Percentiles rank a stretch among this genome's conserved stretches.
Evolutionary conservation across 176 grass and related monocot genomes (phyloP).

Genomic region (Musa acuminata): DNA sequence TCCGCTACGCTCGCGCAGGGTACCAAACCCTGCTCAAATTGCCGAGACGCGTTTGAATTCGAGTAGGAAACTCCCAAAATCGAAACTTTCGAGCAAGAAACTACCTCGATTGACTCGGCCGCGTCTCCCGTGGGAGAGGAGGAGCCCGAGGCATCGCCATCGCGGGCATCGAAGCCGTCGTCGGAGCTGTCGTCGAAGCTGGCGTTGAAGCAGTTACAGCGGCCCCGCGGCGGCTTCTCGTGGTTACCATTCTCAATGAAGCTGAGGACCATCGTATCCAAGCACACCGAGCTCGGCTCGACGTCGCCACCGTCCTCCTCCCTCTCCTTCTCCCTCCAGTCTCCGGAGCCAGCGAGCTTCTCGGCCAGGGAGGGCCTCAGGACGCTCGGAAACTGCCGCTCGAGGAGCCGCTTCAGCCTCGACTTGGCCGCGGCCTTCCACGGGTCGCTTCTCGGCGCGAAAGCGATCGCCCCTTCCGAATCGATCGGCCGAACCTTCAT

Average conservation of each 20-base stretch:
- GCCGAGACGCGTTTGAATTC: not conserved
- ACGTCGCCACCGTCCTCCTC: conserved; percentile 14
- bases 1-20: conserved; percentile 57
- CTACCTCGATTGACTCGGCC: conserved; percentile 59
- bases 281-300: conserved; percentile 44
- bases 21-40: conserved; percentile 41
- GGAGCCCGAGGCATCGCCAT: conserved; percentile 17
- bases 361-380: conserved; percentile 33
- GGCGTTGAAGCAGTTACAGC: conserved; percentile 90
- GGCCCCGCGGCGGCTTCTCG: conserved; percentile 52
- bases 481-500: conserved; percentile 47
- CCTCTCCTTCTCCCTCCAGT: conserved; percentile 38
- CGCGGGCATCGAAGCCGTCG: conserved; percentile 56
- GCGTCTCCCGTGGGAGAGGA: conserved; percentile 23
- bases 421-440: conserved; percentile 32
- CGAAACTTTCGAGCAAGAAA: not conserved
- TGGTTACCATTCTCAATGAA: conserved; percentile 60
- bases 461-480: conserved; percentile 4
- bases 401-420: conserved; percentile 51
- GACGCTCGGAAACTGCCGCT: conserved; percentile 27
- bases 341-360: not conserved
- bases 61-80: not conserved
- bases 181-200: conserved; percentile 68
- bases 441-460: conserved; percentile 23
- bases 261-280: conserved; percentile 78